A percentile compares a stretch with the other conserved stretches of the same genome.
phyloP scores from a whole-genome alignment of 1,139 yeast species.

The Blastobotrys elegans region DNA sequence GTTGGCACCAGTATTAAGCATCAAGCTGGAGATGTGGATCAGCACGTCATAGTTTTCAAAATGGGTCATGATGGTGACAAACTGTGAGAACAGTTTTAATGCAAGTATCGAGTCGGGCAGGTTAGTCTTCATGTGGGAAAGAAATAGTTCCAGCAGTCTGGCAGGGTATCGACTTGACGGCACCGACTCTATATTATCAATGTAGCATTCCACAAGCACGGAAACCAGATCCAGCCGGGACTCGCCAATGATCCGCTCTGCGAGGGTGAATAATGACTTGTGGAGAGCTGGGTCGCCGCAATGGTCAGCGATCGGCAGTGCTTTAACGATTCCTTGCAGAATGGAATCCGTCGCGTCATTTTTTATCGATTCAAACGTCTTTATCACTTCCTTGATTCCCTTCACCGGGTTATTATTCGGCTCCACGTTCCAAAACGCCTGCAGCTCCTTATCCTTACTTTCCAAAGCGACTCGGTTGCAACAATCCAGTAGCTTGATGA shows the following conservation, averaged over 20 bases:
- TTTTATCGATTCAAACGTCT: constrained; percentile 9
- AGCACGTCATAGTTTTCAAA: constrained; percentile 13
- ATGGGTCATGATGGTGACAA: constrained; percentile 6
- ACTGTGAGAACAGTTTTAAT: constrained; percentile 1
- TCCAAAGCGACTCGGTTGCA: constrained; percentile 11
- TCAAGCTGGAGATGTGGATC: constrained; percentile 19
- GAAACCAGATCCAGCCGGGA: neutral
- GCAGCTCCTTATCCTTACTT: constrained; percentile 6
- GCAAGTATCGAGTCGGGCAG: neutral
- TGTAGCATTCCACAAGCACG: constrained; percentile 3
- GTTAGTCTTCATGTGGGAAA: neutral
- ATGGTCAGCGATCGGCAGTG: constrained; percentile 10
- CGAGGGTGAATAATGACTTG: constrained; percentile 2
- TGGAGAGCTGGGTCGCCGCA: constrained; percentile 10
- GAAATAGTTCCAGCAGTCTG: constrained; percentile 12
- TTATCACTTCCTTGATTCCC: constrained; percentile 6
- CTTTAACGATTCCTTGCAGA: constrained; percentile 7
- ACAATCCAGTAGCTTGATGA: constrained; percentile 9
- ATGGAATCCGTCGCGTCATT: constrained; percentile 3
- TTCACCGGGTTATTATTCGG: constrained; percentile 7
- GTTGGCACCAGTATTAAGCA: constrained; percentile 20
- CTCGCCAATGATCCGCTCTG: constrained; percentile 2
- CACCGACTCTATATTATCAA: constrained; percentile 3
- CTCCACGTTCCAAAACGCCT: constrained; percentile 10
- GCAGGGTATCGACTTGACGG: constrained; percentile 11